phyloP scores from a whole-genome alignment of 805 yeast species.

The Yamadazyma endophytica region DNA sequence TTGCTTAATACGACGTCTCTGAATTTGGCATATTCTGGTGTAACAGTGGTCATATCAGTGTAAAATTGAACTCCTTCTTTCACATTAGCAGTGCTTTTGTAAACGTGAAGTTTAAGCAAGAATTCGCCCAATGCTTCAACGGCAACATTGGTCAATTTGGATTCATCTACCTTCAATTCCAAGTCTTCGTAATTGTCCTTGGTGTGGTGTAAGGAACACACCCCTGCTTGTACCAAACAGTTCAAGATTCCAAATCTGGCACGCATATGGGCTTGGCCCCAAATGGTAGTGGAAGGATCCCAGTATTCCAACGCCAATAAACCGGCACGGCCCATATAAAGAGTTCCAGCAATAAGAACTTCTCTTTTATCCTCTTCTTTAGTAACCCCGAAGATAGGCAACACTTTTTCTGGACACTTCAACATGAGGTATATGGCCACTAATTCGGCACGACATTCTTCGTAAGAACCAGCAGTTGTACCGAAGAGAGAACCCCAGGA shows the following conservation, averaged over 20 bases:
- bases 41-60: conserved; percentile 63
- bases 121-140: conserved; percentile 70
- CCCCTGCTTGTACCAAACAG: conserved; percentile 64
- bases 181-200: conserved; percentile 54
- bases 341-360: conserved; percentile 61
- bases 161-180: conserved; percentile 52
- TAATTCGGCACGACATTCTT: conserved; percentile 90
- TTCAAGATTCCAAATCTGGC: conserved; percentile 85
- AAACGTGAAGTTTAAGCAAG: conserved; percentile 68
- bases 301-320: conserved; percentile 77
- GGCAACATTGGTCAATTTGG: conserved; percentile 65
- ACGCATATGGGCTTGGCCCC: conserved; percentile 97
- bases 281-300: conserved; percentile 76
- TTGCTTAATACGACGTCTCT: conserved; percentile 66
- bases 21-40: conserved; percentile 56
- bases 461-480: conserved; percentile 78
- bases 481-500: conserved; percentile 92
- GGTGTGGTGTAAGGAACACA: conserved; percentile 51
- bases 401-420: conserved; percentile 52
- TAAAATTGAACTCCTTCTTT: conserved; percentile 61
- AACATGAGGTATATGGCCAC: conserved; percentile 81
- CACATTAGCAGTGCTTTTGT: conserved; percentile 74
- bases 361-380: conserved; percentile 56
- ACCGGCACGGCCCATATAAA: conserved; percentile 88
- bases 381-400: conserved; percentile 69